phyloP scores from a whole-genome alignment of 1,284 basidiomycete species.

The Entoloma clypeatum region DNA sequence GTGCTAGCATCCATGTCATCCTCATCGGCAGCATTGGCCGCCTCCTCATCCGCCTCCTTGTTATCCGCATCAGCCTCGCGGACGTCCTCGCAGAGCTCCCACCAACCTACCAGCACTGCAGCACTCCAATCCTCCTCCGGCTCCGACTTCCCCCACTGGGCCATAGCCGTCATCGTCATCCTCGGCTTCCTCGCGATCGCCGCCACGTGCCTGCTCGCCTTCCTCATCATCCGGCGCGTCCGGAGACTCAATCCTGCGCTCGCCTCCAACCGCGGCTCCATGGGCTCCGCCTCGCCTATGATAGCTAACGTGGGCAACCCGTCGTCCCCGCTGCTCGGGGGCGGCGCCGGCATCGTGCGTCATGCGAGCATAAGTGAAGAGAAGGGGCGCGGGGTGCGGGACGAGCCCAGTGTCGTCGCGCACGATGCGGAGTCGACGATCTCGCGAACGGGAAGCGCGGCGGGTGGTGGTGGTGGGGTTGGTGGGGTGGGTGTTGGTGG shows the following conservation, averaged over 20 bases:
- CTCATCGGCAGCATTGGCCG: no score
- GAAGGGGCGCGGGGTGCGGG: constrained; percentile 24
- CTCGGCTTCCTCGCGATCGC: constrained; percentile 77
- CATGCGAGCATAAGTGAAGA: constrained; percentile 25
- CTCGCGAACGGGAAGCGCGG: constrained; percentile 54
- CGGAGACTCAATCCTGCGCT: constrained; percentile 45
- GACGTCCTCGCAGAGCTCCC: constrained; percentile 15
- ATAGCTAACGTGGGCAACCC: constrained; percentile 53
- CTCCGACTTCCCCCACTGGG: constrained; percentile 70
- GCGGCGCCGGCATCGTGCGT: constrained; percentile 29
- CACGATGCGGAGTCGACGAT: constrained; percentile 67
- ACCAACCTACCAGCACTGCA: background rate
- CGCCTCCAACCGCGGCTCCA: constrained; percentile 62
- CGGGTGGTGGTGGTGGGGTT: no score
- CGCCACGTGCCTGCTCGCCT: constrained; percentile 60
- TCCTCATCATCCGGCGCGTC: constrained; percentile 66
- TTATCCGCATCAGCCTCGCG: constrained; percentile 37
- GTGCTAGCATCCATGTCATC: constrained; percentile 48
- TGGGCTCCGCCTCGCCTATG: constrained; percentile 78
- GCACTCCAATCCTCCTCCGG: constrained; percentile 26
- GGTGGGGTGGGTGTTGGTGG: no score
- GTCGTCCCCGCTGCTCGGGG: constrained; percentile 50
- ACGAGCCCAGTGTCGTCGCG: constrained; percentile 44
- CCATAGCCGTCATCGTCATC: constrained; percentile 82
- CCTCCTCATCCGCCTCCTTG: constrained; percentile 36